Evolutionary conservation across 345 rosid genomes (phyloP), one percentile per base, ranked within the genome.

Genomic region (Euphorbia tirucalli): DNA sequence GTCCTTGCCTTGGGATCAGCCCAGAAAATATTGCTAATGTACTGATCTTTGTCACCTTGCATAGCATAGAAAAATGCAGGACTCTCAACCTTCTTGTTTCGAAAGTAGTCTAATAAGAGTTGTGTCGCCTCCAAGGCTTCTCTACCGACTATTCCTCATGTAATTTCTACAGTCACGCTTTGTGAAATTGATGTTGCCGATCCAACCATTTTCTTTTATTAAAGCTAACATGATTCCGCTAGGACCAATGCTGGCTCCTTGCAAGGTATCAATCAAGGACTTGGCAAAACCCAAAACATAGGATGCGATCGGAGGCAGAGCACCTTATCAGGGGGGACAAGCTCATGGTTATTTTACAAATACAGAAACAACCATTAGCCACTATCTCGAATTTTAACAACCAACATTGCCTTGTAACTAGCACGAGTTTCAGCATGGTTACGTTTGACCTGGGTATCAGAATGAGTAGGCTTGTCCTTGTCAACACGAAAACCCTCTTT

Each of bases 221-320:
- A 83, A 67, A 0, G 84, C 87, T 11, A 86, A 86, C 89, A 86
- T 86, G 27, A 84, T 84, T 77, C 86, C 79, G 31, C 89, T 84
- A 48, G 89, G 87, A 3, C 89, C 89, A 84, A 83, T 80, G 16
- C 87, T 87, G 10, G 89, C 89, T 15, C 86, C 86, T 77, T 86
- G 89, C 80, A 86, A 69, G 1, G 87, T 86, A 79, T 86, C 89
- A 11, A 86, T 86, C 84, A 84, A 78, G 75, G 87, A 78, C 77
- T 84, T 84, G 27, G 89, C 89, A 22, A 87, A 81, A 3, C 87
- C 87, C 35, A 85, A 82, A 60, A 86, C 83, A 63, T 86, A 87
- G 71, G 77, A 46, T 84, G 89, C 1, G 87, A 86, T 13, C 89
- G 83, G 57, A 84, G 81, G 55, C 87, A 84, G 43, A 84, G 87